phyloP scores from a whole-genome alignment of 176 grass and related monocot genomes.

The Alopecurus myosuroides region DNA sequence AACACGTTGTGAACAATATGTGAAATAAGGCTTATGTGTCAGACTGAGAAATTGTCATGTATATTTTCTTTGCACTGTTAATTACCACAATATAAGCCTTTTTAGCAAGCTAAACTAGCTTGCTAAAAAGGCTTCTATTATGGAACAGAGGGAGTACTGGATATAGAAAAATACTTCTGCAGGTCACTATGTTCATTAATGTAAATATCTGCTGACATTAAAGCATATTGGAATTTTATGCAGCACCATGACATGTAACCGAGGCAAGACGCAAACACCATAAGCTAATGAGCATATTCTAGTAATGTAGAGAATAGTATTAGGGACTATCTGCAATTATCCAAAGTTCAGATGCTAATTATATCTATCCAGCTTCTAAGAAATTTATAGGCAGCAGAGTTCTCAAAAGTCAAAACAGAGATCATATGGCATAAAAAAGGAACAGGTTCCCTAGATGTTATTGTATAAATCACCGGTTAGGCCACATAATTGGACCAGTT shows the following conservation, averaged over 20 bases:
- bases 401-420: background rate
- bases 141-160: too few species aligned
- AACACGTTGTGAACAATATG: background rate
- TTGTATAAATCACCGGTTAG: background rate
- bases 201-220: background rate
- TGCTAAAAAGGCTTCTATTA: too few species aligned
- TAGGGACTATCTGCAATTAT: background rate
- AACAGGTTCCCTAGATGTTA: background rate
- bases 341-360: background rate
- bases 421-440: background rate
- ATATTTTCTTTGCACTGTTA: background rate
- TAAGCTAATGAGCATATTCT: background rate
- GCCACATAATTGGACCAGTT: background rate
- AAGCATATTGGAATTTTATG: background rate
- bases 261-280: background rate
- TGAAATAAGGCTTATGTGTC: background rate
- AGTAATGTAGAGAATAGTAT: background rate
- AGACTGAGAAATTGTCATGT: conserved; percentile 9
- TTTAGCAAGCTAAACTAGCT: too few species aligned
- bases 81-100: too few species aligned
- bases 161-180: background rate
- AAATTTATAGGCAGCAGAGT: background rate
- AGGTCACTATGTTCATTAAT: background rate
- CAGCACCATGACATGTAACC: background rate
- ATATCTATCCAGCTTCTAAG: conserved; percentile 5